A percentile compares a stretch with the other conserved stretches of the same genome.
Evolutionary conservation across 805 yeast genomes (phyloP).

Genomic region (Saccharomycopsis synnaedendra): DNA sequence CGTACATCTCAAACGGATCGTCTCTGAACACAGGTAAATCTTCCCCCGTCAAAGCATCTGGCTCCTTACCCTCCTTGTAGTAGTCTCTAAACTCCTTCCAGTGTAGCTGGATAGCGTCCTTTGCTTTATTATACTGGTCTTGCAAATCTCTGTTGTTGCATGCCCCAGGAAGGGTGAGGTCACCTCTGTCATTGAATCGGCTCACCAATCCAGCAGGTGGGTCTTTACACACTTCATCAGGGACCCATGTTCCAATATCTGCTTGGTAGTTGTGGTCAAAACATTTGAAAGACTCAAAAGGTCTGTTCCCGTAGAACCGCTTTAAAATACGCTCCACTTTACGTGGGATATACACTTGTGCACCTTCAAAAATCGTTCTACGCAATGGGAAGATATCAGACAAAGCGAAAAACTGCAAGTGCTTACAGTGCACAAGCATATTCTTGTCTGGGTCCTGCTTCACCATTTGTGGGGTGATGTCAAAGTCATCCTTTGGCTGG

Average conservation of each 20-base stretch:
- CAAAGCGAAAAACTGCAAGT: conserved; percentile 20
- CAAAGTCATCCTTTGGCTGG: conserved; percentile 30
- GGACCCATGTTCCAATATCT: conserved; percentile 37
- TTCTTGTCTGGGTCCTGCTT: conserved; percentile 9
- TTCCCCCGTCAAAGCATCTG: conserved; percentile 14
- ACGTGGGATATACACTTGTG: conserved; percentile 33
- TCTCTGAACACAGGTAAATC: conserved; percentile 30
- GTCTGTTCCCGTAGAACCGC: conserved; percentile 26
- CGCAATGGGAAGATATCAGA: conserved; percentile 32
- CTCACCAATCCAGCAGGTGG: conserved; percentile 19
- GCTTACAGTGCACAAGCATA: conserved; percentile 21
- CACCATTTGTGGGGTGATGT: conserved; percentile 19
- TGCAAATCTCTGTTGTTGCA: conserved; percentile 26
- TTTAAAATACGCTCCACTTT: conserved; percentile 26
- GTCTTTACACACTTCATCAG: conserved; percentile 27
- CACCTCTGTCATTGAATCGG: conserved; percentile 9
- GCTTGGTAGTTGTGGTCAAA: conserved; percentile 28
- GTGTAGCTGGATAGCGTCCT: conserved; percentile 21
- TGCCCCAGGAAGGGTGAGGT: conserved; percentile 27
- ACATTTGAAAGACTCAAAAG: conserved; percentile 18
- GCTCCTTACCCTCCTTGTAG: conserved; percentile 19
- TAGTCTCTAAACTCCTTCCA: conserved; percentile 20
- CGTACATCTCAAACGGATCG: conserved; percentile 13
- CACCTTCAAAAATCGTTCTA: conserved; percentile 34
- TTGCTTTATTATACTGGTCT: conserved; percentile 27